Conservation (phyloP, 805 yeast genomes). For the Candida vaughaniae region DNA sequence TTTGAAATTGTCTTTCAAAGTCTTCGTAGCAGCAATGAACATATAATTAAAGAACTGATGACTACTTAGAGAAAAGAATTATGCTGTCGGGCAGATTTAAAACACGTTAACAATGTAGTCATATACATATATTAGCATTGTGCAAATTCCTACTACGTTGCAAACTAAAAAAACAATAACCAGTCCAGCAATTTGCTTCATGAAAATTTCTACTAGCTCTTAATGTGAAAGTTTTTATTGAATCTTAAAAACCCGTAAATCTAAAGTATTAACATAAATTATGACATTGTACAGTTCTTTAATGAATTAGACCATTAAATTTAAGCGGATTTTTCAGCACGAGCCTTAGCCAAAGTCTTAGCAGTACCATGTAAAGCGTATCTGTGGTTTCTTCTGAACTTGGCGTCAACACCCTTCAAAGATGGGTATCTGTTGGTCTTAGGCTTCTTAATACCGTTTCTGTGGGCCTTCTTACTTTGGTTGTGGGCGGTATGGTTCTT, state of each 20-base stretch:
- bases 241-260: constrained; percentile 12
- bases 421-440: constrained; percentile 98
- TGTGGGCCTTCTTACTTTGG: constrained; percentile 99
- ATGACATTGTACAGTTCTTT: constrained; percentile 12
- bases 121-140: no score
- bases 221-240: constrained; percentile 8
- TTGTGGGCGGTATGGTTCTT: constrained; percentile 99
- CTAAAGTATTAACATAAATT: constrained; percentile 12
- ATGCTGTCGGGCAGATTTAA: no score
- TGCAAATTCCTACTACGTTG: no score
- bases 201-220: no score
- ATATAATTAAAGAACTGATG: no score
- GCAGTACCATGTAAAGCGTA: constrained; percentile 98
- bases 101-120: no score
- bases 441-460: constrained; percentile 99
- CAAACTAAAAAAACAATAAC: no score
- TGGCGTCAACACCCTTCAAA: constrained; percentile 97
- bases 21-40: no score
- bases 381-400: constrained; percentile 99
- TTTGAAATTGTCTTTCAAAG: no score
- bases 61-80: no score
- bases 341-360: constrained; percentile 84
- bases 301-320: constrained; percentile 10
- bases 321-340: constrained; percentile 52
- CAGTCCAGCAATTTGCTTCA: no score